phyloP scores from a whole-genome alignment of 2,329 filamentous ascomycete genomes.

The Penicillium sp. region DNA sequence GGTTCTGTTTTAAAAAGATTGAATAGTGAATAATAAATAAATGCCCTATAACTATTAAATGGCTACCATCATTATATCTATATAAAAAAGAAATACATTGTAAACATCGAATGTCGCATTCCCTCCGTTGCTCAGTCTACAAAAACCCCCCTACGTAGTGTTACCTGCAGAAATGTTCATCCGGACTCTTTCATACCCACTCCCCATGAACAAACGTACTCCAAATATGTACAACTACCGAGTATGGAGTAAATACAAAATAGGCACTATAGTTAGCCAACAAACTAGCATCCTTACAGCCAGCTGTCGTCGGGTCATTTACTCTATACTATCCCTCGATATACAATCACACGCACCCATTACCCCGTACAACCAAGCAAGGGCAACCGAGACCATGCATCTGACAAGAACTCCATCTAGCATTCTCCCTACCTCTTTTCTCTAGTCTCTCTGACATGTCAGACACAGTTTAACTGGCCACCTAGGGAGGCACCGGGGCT shows the following conservation, averaged over 20 bases:
- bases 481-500: background rate
- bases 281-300: background rate
- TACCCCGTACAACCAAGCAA: constrained; percentile 29
- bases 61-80: background rate
- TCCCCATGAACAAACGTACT: background rate
- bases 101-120: background rate
- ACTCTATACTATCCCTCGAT: background rate
- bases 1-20: background rate
- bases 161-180: background rate
- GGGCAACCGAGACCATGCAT: constrained; percentile 13
- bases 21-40: background rate
- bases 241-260: background rate
- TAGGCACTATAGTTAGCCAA: background rate
- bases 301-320: background rate
- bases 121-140: constrained; percentile 8
- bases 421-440: background rate
- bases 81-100: background rate
- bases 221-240: background rate
- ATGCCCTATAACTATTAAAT: background rate
- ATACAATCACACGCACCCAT: constrained; percentile 7
- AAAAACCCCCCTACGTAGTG: constrained; percentile 1
- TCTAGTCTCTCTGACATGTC: constrained; percentile 4
- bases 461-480: constrained; percentile 4
- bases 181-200: background rate
- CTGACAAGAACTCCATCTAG: background rate